Evolutionary conservation across 2,329 filamentous ascomycete species (phyloP).

Genomic region (Daldinia sp.): DNA sequence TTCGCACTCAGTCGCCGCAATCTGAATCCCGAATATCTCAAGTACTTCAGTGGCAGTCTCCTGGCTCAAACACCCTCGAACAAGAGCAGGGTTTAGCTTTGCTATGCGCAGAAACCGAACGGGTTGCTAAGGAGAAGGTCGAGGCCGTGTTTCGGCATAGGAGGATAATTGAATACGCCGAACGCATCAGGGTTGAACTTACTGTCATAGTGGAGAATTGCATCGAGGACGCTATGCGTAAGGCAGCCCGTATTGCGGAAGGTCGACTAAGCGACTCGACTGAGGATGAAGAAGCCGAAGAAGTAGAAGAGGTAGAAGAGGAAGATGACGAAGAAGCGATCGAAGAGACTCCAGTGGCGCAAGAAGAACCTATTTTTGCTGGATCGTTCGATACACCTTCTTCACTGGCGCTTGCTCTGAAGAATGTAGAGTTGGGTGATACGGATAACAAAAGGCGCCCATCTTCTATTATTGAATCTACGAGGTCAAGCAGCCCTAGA

Average conservation of each 20-base stretch:
- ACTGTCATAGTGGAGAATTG: slow-evolving; percentile 94
- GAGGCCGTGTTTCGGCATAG: slow-evolving; percentile 93
- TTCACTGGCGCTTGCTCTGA: slow-evolving; percentile 67
- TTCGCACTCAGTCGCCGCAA: slow-evolving; percentile 93
- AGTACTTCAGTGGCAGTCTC: slow-evolving; percentile 96
- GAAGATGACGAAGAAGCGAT: slow-evolving; percentile 59
- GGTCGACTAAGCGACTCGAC: slow-evolving; percentile 85
- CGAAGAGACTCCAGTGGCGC: slow-evolving; percentile 53
- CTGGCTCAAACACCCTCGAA: slow-evolving; percentile 88
- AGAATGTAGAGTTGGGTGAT: slow-evolving; percentile 58
- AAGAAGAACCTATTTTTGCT: slow-evolving; percentile 68
- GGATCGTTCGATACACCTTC: slow-evolving; percentile 71
- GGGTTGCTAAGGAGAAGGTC: slow-evolving; percentile 85
- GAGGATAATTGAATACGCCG: slow-evolving; percentile 93
- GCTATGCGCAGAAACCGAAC: slow-evolving; percentile 91
- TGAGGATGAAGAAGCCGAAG: slow-evolving; percentile 67
- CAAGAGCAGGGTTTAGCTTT: slow-evolving; percentile 91
- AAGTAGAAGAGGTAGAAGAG: slow-evolving; percentile 67
- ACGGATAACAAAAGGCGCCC: slow-evolving; percentile 56
- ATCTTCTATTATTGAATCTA: slow-evolving; percentile 78
- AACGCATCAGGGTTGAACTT: slow-evolving; percentile 94
- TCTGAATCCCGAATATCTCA: slow-evolving; percentile 96
- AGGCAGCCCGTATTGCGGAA: slow-evolving; percentile 87
- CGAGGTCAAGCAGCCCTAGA: slow-evolving; percentile 87
- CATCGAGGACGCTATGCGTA: slow-evolving; percentile 89